These are phyloP conservation scores for Suillus tomentosus DNA, from an alignment of 768 basidiomycete genomes.

Conservation along the genomic window DNA sequence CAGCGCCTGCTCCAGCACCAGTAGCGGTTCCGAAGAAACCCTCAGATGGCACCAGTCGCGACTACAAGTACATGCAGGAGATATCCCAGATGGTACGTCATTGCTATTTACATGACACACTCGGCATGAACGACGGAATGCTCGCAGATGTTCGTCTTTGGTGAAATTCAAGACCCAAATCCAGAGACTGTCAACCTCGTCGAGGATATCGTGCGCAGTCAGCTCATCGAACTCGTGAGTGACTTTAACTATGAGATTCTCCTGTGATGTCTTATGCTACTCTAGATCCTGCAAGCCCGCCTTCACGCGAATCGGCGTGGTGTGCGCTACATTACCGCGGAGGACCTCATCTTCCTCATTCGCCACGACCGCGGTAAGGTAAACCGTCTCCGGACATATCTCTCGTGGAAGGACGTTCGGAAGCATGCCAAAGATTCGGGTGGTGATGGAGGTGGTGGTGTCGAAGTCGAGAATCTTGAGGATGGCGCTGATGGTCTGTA, in stretches of 20 bases:
- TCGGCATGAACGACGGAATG: neutral
- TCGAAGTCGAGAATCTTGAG: slow-evolving; percentile 82
- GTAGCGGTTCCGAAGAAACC: slow-evolving; percentile 13
- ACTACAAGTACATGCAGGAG: slow-evolving; percentile 90
- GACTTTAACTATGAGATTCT: slow-evolving; percentile 14
- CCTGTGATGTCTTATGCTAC: neutral
- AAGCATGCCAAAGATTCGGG: slow-evolving; percentile 93
- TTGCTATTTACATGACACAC: neutral
- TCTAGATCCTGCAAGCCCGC: slow-evolving; percentile 86
- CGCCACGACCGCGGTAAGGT: slow-evolving; percentile 93
- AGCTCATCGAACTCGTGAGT: slow-evolving; percentile 86
- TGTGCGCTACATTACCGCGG: slow-evolving; percentile 83
- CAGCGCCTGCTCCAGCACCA: slow-evolving; percentile 15
- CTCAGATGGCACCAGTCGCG: slow-evolving; percentile 34
- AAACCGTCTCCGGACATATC: slow-evolving; percentile 87
- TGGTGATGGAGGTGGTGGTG: slow-evolving; percentile 76
- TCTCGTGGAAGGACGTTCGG: slow-evolving; percentile 96
- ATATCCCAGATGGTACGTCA: slow-evolving; percentile 87
- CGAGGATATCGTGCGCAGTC: slow-evolving; percentile 91
- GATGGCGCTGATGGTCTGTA: slow-evolving; percentile 77
- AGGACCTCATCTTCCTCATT: slow-evolving; percentile 96
- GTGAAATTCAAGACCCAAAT: slow-evolving; percentile 89
- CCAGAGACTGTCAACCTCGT: slow-evolving; percentile 88
- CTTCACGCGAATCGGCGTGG: slow-evolving; percentile 79
- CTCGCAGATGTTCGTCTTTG: slow-evolving; percentile 92